Evolutionary conservation across 495 filamentous ascomycete genomes (phyloP).

Genomic region (Aspergillus avenaceus): DNA sequence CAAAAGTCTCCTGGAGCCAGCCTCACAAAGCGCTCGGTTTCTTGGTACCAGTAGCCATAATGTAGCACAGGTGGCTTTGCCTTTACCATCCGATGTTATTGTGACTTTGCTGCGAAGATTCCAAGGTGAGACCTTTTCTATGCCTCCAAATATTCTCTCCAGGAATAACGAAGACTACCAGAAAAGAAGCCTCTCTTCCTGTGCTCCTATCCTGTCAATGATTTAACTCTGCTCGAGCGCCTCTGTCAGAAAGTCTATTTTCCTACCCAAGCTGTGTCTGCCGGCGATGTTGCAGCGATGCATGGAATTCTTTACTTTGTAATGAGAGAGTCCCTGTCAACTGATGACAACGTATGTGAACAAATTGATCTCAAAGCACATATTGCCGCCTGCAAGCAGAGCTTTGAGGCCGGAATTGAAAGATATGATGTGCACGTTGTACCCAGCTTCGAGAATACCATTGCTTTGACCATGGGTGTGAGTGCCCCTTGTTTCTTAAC

Average conservation of each 20-base stretch:
- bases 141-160: background rate
- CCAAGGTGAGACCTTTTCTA: background rate
- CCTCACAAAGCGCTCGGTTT: too few species aligned
- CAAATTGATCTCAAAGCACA: constrained; percentile 14
- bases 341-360: constrained; percentile 10
- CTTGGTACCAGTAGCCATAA: too few species aligned
- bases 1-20: too few species aligned
- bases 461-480: constrained; percentile 21
- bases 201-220: constrained; percentile 9
- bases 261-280: constrained; percentile 2
- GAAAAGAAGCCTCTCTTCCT: constrained; percentile 3
- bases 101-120: constrained; percentile 1
- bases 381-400: constrained; percentile 15
- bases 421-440: constrained; percentile 16
- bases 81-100: too few species aligned
- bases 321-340: constrained; percentile 12
- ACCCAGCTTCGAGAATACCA: constrained; percentile 22
- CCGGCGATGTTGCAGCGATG: constrained; percentile 15
- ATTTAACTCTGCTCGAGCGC: constrained; percentile 8
- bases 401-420: constrained; percentile 13
- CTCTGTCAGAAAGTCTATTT: constrained; percentile 22
- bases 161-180: background rate
- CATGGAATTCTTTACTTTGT: constrained; percentile 20
- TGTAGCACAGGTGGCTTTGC: too few species aligned
- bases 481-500: constrained; percentile 6